Evolutionary conservation across 106 monocot species (phyloP).

Genomic region (Acorus gramineus): DNA sequence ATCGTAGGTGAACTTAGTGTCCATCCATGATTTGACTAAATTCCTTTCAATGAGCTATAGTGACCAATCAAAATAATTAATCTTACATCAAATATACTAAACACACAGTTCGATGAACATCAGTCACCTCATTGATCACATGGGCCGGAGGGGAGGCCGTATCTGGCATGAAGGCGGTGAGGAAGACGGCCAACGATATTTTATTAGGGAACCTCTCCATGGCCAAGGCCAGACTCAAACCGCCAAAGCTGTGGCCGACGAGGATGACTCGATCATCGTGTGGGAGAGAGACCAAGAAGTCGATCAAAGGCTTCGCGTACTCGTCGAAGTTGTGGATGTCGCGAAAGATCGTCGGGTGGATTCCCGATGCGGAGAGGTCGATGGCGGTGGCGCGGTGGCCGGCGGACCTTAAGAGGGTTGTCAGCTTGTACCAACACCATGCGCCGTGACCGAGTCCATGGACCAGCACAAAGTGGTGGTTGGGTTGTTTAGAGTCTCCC

Average conservation of each 20-base stretch:
- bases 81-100: no score
- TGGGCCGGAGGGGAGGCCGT: conserved; percentile 11
- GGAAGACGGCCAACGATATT: conserved; percentile 31
- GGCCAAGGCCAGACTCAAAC: conserved; percentile 28
- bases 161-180: conserved; percentile 38
- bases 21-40: no score
- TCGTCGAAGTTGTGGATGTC: conserved; percentile 24
- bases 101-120: no score
- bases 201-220: conserved; percentile 45
- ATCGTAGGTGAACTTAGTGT: no score
- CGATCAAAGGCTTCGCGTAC: conserved; percentile 33
- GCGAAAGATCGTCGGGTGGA: conserved; percentile 15
- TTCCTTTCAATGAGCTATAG: no score
- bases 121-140: conserved; percentile 20
- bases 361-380: conserved; percentile 37
- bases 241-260: conserved; percentile 53
- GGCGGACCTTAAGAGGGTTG: conserved; percentile 11
- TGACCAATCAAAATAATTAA: no score
- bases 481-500: no score
- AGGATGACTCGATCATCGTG: conserved; percentile 22
- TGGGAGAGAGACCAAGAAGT: conserved; percentile 15
- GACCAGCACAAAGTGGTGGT: conserved; percentile 12
- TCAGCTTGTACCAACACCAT: conserved; percentile 56
- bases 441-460: conserved; percentile 49
- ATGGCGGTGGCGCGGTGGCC: conserved; percentile 30